A percentile compares a stretch with the other conserved stretches of the same genome.
phyloP scores from a whole-genome alignment of 495 filamentous ascomycete species.

The Darksidea phi region DNA sequence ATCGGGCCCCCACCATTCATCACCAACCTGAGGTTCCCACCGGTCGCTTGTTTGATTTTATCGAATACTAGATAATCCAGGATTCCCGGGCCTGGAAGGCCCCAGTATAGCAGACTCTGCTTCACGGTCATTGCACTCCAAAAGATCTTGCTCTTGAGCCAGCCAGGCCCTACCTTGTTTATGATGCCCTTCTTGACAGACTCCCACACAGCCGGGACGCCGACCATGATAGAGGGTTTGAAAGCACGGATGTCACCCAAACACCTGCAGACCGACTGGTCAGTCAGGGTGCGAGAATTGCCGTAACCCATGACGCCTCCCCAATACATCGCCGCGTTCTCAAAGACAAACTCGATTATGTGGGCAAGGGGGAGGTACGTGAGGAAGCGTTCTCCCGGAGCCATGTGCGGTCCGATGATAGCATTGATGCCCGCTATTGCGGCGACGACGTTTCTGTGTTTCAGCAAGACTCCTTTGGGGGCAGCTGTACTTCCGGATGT shows the following conservation, averaged over 20 bases:
- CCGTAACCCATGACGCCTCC: slow-evolving; percentile 97
- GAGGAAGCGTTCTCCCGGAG: slow-evolving; percentile 81
- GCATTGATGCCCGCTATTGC: slow-evolving; percentile 88
- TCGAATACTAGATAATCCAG: slow-evolving; percentile 47
- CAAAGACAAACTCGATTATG: slow-evolving; percentile 97
- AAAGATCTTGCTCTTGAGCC: slow-evolving; percentile 80
- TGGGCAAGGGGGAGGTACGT: slow-evolving; percentile 94
- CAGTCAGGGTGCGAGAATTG: slow-evolving; percentile 87
- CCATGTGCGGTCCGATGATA: slow-evolving; percentile 80
- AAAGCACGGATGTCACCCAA: slow-evolving; percentile 94
- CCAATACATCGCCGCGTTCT: slow-evolving; percentile 90
- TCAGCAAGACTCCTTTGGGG: slow-evolving; percentile 91
- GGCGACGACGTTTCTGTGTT: slow-evolving; percentile 83
- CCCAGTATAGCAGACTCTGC: slow-evolving; percentile 68
- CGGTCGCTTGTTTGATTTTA: slow-evolving; percentile 47
- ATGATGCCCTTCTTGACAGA: slow-evolving; percentile 97
- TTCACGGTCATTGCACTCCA: slow-evolving; percentile 88
- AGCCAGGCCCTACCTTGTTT: slow-evolving; percentile 74
- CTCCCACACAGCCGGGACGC: slow-evolving; percentile 96
- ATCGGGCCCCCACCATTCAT: slow-evolving; percentile 48
- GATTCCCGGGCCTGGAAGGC: slow-evolving; percentile 67
- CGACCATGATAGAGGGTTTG: slow-evolving; percentile 85
- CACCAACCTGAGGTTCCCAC: slow-evolving; percentile 44
- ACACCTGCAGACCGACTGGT: slow-evolving; percentile 86
- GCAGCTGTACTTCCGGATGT: slow-evolving; percentile 94